Evolutionary conservation across 2,329 filamentous ascomycete species (phyloP).

Genomic region (Davidsoniella australis): DNA sequence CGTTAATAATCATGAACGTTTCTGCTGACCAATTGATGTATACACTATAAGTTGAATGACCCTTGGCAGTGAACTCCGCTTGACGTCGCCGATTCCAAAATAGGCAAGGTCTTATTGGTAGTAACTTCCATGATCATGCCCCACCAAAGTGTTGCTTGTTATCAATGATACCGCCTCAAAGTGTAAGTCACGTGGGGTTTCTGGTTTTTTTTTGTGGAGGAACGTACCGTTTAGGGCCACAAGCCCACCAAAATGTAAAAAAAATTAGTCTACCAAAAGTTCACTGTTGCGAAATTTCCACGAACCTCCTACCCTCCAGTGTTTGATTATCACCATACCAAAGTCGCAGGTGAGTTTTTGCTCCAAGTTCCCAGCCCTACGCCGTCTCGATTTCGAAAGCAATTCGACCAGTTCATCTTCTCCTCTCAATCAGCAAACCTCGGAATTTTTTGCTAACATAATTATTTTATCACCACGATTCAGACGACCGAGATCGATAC

Average conservation of each 20-base stretch:
- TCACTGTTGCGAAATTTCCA: conserved; percentile 11
- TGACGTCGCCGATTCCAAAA: background rate
- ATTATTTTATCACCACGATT: conserved; percentile 16
- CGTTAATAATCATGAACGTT: too few species aligned
- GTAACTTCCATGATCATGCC: background rate
- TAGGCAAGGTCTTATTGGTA: background rate
- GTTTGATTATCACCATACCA: conserved; percentile 13
- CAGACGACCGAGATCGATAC: conserved; percentile 23
- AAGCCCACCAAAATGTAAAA: conserved; percentile 12
- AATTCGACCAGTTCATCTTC: background rate
- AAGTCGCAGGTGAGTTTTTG: conserved; percentile 11
- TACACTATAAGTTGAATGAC: background rate
- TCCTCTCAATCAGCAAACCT: background rate
- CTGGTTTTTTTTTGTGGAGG: conserved; percentile 6
- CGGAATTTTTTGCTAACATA: conserved; percentile 5
- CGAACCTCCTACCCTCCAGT: conserved; percentile 11
- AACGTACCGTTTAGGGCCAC: conserved; percentile 12
- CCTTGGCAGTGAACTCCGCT: background rate
- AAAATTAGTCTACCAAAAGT: conserved; percentile 11
- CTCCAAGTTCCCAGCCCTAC: background rate
- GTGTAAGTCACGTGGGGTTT: conserved; percentile 3
- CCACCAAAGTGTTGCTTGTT: background rate
- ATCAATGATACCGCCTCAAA: conserved; percentile 2
- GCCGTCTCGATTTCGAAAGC: background rate
- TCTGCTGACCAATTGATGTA: conserved; percentile 7